These are phyloP conservation scores for Hericium rajendrae DNA, from an alignment of 768 basidiomycete species.

Conservation along the genomic window DNA sequence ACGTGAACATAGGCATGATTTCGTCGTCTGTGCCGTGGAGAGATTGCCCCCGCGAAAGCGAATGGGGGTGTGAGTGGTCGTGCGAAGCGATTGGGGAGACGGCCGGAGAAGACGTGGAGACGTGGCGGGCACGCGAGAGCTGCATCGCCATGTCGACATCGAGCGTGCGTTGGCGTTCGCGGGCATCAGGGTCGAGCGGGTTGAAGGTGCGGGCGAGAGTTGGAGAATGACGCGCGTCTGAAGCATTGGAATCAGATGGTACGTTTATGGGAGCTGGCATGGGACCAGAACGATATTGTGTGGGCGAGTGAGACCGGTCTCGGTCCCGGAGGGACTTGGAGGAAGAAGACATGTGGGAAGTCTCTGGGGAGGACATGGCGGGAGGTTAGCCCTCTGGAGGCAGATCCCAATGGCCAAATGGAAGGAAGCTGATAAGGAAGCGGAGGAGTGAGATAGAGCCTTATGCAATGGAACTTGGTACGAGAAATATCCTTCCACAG, in stretches of 20 bases:
- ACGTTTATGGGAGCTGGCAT: neutral
- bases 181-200: conserved; percentile 60
- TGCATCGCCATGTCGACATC: conserved; percentile 90
- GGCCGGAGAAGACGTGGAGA: conserved; percentile 32
- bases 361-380: neutral
- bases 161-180: conserved; percentile 87
- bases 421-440: too few relatives aligned
- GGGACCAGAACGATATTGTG: neutral
- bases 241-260: neutral
- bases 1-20: conserved; percentile 26
- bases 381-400: too few relatives aligned
- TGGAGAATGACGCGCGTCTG: conserved; percentile 41
- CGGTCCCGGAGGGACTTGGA: neutral
- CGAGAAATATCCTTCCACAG: too few relatives aligned
- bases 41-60: conserved; percentile 26
- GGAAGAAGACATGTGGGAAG: neutral
- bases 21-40: conserved; percentile 16
- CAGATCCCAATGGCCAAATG: too few relatives aligned
- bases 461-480: too few relatives aligned
- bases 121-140: conserved; percentile 60
- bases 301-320: neutral
- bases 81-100: conserved; percentile 6
- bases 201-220: conserved; percentile 53
- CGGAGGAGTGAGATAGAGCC: too few relatives aligned
- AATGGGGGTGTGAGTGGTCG: conserved; percentile 14